Evolutionary conservation across 345 rosid genomes (phyloP).

Genomic region (Hibiscus tridactylites): DNA sequence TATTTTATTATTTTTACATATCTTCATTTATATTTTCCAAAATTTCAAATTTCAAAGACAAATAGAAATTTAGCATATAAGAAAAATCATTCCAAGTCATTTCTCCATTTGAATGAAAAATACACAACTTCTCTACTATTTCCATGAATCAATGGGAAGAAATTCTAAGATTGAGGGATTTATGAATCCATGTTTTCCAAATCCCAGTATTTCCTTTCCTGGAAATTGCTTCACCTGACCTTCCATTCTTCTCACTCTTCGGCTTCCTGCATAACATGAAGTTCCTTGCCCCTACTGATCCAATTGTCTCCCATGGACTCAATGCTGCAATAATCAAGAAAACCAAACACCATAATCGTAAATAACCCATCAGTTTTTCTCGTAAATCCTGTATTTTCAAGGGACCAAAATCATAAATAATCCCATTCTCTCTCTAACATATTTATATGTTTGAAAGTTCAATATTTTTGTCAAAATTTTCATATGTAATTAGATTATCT

Average conservation of each 20-base stretch:
- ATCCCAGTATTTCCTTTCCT: constrained; percentile 22
- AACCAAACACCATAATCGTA: background rate
- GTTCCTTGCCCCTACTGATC: constrained; percentile 64
- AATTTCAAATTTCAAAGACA: too few relatives aligned
- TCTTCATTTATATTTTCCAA: too few relatives aligned
- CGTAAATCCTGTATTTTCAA: too few relatives aligned
- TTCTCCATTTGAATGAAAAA: too few relatives aligned
- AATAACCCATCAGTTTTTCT: background rate
- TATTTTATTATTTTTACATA: too few relatives aligned
- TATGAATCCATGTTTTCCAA: constrained; percentile 88
- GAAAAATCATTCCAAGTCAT: too few relatives aligned
- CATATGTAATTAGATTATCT: too few relatives aligned
- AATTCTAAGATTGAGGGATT: constrained; percentile 67
- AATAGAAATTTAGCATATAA: too few relatives aligned
- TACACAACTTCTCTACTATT: too few relatives aligned
- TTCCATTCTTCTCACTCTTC: constrained; percentile 29
- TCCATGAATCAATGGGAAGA: constrained; percentile 36
- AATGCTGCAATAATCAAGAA: constrained; percentile 38
- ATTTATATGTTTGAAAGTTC: too few relatives aligned
- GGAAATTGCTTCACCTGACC: constrained; percentile 26
- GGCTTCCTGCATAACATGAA: constrained; percentile 87
- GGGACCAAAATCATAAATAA: background rate
- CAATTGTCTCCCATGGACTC: constrained; percentile 70
- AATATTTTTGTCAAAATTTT: too few relatives aligned
- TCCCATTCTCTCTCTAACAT: background rate